Base-by-base conservation (phyloP, 208 protist species). In the Crithidia fasciculata region DNA sequence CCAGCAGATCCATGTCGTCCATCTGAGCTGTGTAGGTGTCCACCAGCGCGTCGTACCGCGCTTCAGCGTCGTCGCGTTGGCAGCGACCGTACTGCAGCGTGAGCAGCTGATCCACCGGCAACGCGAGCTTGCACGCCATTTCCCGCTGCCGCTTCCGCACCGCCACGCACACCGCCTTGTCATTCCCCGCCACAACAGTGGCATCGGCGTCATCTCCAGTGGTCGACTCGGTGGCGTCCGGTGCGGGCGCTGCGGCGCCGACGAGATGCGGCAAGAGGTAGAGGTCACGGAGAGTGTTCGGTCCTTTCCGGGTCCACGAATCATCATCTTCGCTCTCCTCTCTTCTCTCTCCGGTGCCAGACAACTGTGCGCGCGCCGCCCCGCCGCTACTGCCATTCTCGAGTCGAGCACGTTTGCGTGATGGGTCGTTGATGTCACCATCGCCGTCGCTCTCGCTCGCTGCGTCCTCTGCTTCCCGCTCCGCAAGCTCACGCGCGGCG, bases 401-500 rank as follows among this genome's bases (percentile, higher is more conserved):
- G 28, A 28, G 28, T 28, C 28, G 28, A 28, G 28, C 28, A 28
- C 28, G 28, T 28, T 28, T 28, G 28, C 28, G 28, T 28, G 28
- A 2, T 28, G 28, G 28, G 28, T 64, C 60, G 41, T 28, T 18
- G 39, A 16, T 65, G 9, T 64, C 70, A 28, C 74, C 76, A 10
- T 83, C 80, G 12, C 81, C 78, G 15, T 82, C 76, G 28, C 39
- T 74, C 13, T 74, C 63, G 6, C 89, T 82, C 3, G 72, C 78
- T 10, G 76, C 79, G 7, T 93, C 90, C 44, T 90, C 80, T 19
- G 76, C 76, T 18, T 80, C 87, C 12, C 89, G 77, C 28, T 81
- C 69, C 4, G 78, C 74, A 49, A 96, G 49, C 69, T 96, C 88
- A 66, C 80, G 74, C 77, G 93, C 80, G 5, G 92, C 54, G 47